Evolutionary conservation across 108 stramenopile species (phyloP).

Genomic region (Skeletonema menzelii): DNA sequence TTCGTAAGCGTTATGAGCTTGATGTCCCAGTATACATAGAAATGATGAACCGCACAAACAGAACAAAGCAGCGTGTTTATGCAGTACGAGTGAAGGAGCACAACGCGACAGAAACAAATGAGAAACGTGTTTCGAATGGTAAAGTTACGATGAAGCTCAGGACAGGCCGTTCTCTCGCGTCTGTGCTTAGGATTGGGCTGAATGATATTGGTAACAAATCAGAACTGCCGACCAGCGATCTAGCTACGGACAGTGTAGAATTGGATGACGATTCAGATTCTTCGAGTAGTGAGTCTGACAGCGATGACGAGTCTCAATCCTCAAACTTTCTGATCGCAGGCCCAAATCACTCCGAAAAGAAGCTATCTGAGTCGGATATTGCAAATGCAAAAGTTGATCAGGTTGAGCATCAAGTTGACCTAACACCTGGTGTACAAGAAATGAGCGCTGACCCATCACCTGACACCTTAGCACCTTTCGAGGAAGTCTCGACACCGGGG

Average conservation of each 20-base stretch:
- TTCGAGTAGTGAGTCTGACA: slow-evolving; percentile 42
- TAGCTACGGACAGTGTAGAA: not conserved
- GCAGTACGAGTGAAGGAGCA: slow-evolving; percentile 62
- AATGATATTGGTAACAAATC: not conserved
- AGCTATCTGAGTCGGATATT: not conserved
- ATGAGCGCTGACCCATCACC: not conserved
- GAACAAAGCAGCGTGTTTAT: slow-evolving; percentile 74
- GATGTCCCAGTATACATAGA: slow-evolving; percentile 90
- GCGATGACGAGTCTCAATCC: slow-evolving; percentile 25
- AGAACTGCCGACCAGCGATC: not conserved
- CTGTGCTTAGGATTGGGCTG: not conserved
- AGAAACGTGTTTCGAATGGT: not conserved
- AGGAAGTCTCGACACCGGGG: slow-evolving; percentile 2
- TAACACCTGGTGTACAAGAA: not conserved
- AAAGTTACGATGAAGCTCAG: slow-evolving; percentile 3
- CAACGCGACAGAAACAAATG: not conserved
- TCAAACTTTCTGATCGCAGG: slow-evolving; percentile 22
- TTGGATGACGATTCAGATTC: slow-evolving; percentile 29
- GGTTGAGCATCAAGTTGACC: not conserved
- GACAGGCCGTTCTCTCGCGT: not conserved
- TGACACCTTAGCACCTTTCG: not conserved
- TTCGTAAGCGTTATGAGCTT: slow-evolving; percentile 28
- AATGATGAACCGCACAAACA: slow-evolving; percentile 74
- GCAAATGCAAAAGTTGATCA: not conserved
- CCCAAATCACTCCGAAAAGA: slow-evolving; percentile 8